Base-by-base conservation (phyloP, 805 yeast species). In the Priceomyces haplophilus region DNA sequence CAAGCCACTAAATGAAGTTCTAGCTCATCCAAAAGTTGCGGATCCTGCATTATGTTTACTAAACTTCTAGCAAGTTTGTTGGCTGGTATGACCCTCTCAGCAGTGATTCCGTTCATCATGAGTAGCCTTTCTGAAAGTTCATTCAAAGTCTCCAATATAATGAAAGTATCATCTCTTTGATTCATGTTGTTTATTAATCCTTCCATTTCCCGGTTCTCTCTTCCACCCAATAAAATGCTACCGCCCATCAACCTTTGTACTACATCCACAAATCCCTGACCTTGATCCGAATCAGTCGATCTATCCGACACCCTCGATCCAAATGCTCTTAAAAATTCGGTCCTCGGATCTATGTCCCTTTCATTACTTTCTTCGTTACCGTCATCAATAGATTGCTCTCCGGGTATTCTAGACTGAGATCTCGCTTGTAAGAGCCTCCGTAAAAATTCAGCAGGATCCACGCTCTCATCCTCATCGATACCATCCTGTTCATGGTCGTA, bases 1-100 rank as follows among this genome's bases (percentile, higher is more conserved):
- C 95, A 86, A 0, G 95, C 83, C 31, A 85, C 83, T 34, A 91
- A 64, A 54, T 85, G 91, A n/a, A 90, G 57, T 55, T 91, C 97
- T 38, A 87, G 65, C 48, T 85, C 84, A 16, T 79, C 85, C 21
- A 72, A 75, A 38, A 80, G 72, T 4, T 53, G 34, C 0, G 87
- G 83, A 46, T 79, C 81, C 12, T 70, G 69, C 56, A 91, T 64
- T 6, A 88, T 72, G 2, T 62, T 60, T 0, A 85, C 78, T 34
- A 90, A 61, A 12, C 75, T 74, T 23, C 66, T 68, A 0, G 85
- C 67, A 18, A 88, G 57, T 40, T 67, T 72, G 38, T 70, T 75
- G 0, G 83, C 69, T 0, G 96, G 88, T 7, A 90, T 65, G 2
- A 70, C 59, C 21, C 88, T 63, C 44, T 83, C 90, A 0, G 84